Evolutionary conservation across 768 basidiomycete genomes (phyloP), one percentile per base, ranked within the genome.

Genomic region (Lentinula raphanica): DNA sequence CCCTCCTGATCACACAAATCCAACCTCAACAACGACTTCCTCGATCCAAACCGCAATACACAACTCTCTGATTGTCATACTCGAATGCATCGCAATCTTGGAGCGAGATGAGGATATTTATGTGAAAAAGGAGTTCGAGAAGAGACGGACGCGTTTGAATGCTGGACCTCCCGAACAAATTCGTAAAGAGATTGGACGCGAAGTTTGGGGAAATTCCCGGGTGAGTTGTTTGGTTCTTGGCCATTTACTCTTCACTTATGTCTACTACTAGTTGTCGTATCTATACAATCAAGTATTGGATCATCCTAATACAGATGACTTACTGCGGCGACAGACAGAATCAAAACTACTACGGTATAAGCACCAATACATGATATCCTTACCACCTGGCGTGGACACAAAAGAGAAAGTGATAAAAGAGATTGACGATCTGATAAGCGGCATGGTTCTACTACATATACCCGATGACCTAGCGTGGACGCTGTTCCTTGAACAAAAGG

Each of bases 391-490:
- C 3, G 64, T 64, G 7, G 68, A 71, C 32, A 66, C 71, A 25
- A 88, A 90, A 67, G 65, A 64, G 17, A 63, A 67, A 23, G 66
- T 88, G 8, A 72, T 83, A n/a, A 65, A 69, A 8, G 86, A 92
- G 62, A 75, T 97, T 11, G 83, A 92, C 40, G 82, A 83, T 17
- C 72, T 97, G 31, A 79, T 91, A 1, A 75, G 82, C 15, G 94
- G 94, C 2, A 82, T 85, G 29, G 80, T 97, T 2, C 71, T 96
- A 5, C 75, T 99, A 19, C 76, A 78, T 15, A 80, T 94, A 8
- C 81, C 85, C 0, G 88, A 97, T 64, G 87, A 92, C 65, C 68
- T 87, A 25, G 93, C 90, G 0, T 99, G 97, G 96, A 77, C 72
- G 27, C 69, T 89, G 3, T 84, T 79, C 60, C 75, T 98, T 44